These are phyloP conservation scores for Metarhizium guizhouense DNA, from an alignment of 2,329 filamentous ascomycete genomes.

Conservation along the genomic window DNA sequence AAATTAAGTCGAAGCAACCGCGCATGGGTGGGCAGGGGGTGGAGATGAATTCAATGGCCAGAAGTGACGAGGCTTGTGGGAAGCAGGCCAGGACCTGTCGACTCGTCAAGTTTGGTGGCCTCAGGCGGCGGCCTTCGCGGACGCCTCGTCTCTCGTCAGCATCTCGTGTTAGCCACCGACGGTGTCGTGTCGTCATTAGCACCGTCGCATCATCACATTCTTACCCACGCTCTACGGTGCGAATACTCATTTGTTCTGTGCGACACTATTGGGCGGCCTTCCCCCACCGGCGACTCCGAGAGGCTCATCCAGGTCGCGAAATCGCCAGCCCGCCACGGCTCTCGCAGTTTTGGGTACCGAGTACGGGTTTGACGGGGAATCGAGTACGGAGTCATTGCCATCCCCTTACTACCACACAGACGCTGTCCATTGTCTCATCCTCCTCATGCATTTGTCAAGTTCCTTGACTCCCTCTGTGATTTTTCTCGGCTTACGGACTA, in stretches of 20 bases:
- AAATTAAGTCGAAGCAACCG: not conserved
- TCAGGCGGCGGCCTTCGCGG: no score
- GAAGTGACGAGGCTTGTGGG: no score
- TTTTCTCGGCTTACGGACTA: no score
- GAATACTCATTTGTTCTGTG: not conserved
- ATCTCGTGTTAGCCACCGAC: not conserved
- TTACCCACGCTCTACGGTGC: not conserved
- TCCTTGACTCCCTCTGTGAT: no score
- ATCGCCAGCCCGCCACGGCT: not conserved
- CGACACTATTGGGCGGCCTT: not conserved
- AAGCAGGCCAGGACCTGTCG: no score
- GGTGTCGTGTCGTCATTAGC: not conserved
- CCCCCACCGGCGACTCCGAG: slow-evolving; percentile 1
- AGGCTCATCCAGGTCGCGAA: not conserved
- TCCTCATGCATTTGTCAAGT: no score
- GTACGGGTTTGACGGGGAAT: no score
- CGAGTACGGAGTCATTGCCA: no score
- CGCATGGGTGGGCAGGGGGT: not conserved
- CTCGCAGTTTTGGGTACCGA: not conserved
- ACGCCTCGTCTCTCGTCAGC: not conserved
- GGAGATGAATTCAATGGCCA: not conserved
- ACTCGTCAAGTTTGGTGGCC: no score
- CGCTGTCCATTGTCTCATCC: no score
- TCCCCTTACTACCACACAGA: no score
- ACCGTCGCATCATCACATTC: not conserved